Percentiles rank a stretch among this genome's conserved stretches.
Evolutionary conservation across 192 early-diverging fungal genomes (phyloP).

Genomic region (Gigaspora rosea): DNA sequence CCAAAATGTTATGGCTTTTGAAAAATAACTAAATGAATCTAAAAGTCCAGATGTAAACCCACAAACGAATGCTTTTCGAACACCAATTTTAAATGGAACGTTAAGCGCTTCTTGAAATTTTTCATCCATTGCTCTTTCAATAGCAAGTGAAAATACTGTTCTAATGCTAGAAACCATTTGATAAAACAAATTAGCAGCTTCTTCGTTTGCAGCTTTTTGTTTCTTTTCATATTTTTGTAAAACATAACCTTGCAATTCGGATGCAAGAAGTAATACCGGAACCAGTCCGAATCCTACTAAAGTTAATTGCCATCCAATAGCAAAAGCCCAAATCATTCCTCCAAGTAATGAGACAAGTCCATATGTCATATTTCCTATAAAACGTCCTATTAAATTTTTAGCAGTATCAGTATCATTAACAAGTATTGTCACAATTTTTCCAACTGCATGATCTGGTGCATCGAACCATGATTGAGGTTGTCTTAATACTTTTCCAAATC

Average conservation of each 20-base stretch:
- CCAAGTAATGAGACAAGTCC: constrained; percentile 21
- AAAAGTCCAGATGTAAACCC: constrained; percentile 7
- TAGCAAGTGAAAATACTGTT: constrained; percentile 17
- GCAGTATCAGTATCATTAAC: constrained; percentile 22
- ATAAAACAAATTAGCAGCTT: constrained; percentile 25
- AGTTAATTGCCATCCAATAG: constrained; percentile 26
- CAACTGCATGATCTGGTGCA: constrained; percentile 9
- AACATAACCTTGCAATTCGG: constrained; percentile 12
- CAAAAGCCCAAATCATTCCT: constrained; percentile 17
- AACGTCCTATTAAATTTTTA: constrained; percentile 28
- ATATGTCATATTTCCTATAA: constrained; percentile 14
- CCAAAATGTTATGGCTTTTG: constrained; percentile 21
- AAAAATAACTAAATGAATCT: constrained; percentile 13
- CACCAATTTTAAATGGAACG: constrained; percentile 15
- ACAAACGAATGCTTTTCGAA: constrained; percentile 20
- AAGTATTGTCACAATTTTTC: not conserved
- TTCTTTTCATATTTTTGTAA: constrained; percentile 24
- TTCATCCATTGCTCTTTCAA: not conserved
- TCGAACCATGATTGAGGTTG: constrained; percentile 32
- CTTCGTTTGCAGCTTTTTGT: constrained; percentile 12
- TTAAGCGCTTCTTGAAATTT: constrained; percentile 3
- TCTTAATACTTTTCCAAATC: constrained; percentile 12
- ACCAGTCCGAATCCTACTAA: constrained; percentile 23
- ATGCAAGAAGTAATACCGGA: not conserved
- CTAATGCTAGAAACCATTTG: constrained; percentile 26